Evolutionary conservation across 495 filamentous ascomycete species (phyloP).

Genomic region (Opeltia flavorubescens): DNA sequence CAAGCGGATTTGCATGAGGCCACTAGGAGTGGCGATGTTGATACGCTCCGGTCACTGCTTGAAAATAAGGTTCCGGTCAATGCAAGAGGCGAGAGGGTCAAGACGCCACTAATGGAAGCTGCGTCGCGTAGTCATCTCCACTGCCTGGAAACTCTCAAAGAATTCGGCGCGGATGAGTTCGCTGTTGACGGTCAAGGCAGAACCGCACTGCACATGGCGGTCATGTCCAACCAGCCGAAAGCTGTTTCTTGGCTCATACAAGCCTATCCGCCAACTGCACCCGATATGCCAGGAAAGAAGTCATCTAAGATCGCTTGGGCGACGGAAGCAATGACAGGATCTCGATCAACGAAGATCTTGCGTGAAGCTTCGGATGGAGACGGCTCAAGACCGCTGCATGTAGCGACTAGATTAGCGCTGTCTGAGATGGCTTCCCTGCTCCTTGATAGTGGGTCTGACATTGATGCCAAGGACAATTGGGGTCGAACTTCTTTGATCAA

Average conservation of each 20-base stretch:
- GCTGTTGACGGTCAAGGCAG: constrained; percentile 6
- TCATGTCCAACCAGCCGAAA: constrained; percentile 1
- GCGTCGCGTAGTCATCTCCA: constrained; percentile 6
- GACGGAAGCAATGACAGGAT: constrained; percentile 3
- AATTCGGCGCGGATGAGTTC: constrained; percentile 9
- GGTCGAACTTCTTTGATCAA: constrained; percentile 5
- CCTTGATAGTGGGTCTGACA: constrained; percentile 14
- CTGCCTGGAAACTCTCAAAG: constrained; percentile 5
- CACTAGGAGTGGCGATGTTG: constrained; percentile 3
- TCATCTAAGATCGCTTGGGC: constrained; percentile 5
- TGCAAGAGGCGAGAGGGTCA: background rate
- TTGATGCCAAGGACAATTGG: constrained; percentile 17
- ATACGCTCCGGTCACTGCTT: constrained; percentile 1
- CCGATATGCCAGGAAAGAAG: background rate
- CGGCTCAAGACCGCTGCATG: constrained; percentile 8
- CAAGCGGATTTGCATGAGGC: constrained; percentile 3
- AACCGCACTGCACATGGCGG: constrained; percentile 8
- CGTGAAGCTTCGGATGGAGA: constrained; percentile 6
- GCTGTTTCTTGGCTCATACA: constrained; percentile 8
- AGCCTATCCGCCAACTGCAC: constrained; percentile 3
- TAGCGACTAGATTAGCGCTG: constrained; percentile 3
- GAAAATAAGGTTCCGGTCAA: constrained; percentile 4
- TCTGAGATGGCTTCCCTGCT: constrained; percentile 10
- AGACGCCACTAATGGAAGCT: constrained; percentile 10
- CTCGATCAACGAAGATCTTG: constrained; percentile 4